Evolutionary conservation across 1,284 basidiomycete genomes (phyloP), one percentile per base, ranked within the genome.

Genomic region (Puccinia coronata): DNA sequence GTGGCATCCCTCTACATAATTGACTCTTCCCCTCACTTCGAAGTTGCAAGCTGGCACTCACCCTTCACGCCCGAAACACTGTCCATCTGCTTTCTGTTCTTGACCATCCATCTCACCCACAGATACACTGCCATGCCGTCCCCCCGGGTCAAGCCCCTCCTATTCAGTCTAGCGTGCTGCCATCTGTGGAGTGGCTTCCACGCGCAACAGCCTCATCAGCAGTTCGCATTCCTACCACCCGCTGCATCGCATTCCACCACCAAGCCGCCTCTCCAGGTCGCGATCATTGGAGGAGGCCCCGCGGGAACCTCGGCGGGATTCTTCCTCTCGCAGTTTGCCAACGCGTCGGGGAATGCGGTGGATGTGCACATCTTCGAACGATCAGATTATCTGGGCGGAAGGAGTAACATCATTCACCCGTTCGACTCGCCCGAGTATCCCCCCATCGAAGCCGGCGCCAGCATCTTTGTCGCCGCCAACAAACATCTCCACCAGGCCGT

Each of bases 281-380:
- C 94, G 9, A 91, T 96, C 84, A 90, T 96, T 61, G 95, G 95
- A 51, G 93, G 94, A 0, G 95, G 95, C 28, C 93, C 95, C 11
- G 92, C 90, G 11, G 95, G 95, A 2, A 91, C 90, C 14, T 91
- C 92, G 16, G 92, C 94, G 12, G 93, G 95, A 0, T 95, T 93
- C 86, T 95, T 94, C 91, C 89, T 96, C 72, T 87, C 89, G 8
- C 83, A 83, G 49, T 49, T 31, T 23, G 39, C 69, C 77, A 82
- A 55, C 70, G 36, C 70, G 31, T 69, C 36, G 61, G 74, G 71
- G n/a, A 49, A 63, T 36, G 20, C 67, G 43, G 76, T 69, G 11
- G 34, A 57, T 28, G 2, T 73, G 67, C 51, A 63, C 65, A 57
- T 51, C 16, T 83, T 67, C 79, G 63, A 28, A 75, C 57, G 65